These are phyloP conservation scores for Lepiota brunneoincarnata DNA, from an alignment of 768 basidiomycete species.

Conservation along the genomic window DNA sequence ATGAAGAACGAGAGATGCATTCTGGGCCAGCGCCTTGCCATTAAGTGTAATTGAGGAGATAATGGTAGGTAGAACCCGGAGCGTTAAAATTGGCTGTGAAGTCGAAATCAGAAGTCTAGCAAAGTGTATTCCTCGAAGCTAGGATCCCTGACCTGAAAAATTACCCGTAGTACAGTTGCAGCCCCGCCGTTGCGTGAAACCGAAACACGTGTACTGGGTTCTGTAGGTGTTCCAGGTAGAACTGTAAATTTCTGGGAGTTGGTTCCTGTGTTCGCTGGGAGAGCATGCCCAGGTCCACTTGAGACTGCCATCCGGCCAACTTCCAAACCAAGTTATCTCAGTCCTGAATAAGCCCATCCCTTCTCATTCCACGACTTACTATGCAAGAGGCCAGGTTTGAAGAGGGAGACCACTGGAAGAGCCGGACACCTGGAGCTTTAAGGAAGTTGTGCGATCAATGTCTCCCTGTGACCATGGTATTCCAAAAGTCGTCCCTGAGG, in stretches of 20 bases:
- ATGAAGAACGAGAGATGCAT: slow-evolving; percentile 27
- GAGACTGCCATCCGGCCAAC: slow-evolving; percentile 37
- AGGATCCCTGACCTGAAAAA: slow-evolving; percentile 28
- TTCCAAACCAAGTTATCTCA: slow-evolving; percentile 9
- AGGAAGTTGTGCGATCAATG: slow-evolving; percentile 34
- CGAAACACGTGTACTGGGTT: slow-evolving; percentile 28
- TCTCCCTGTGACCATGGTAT: slow-evolving; percentile 35
- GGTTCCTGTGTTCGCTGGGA: slow-evolving; percentile 25
- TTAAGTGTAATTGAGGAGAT: slow-evolving; percentile 28
- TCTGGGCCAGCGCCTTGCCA: slow-evolving; percentile 25
- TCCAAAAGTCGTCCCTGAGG: slow-evolving; percentile 34
- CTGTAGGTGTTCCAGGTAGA: slow-evolving; percentile 29
- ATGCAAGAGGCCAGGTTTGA: slow-evolving; percentile 35
- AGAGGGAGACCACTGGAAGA: slow-evolving; percentile 11
- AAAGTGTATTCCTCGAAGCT: neutral
- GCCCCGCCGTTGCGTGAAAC: slow-evolving; percentile 21
- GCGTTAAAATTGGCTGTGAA: slow-evolving; percentile 27
- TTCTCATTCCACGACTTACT: slow-evolving; percentile 18
- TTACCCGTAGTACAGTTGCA: slow-evolving; percentile 30
- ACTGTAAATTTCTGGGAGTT: slow-evolving; percentile 20
- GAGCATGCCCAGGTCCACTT: slow-evolving; percentile 40
- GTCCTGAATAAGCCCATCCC: neutral
- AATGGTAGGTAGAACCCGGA: slow-evolving; percentile 26
- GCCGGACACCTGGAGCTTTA: slow-evolving; percentile 5
- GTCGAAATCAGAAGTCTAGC: neutral